phyloP scores from a whole-genome alignment of 1,284 basidiomycete genomes.

The Fomitopsis schrenkii region DNA sequence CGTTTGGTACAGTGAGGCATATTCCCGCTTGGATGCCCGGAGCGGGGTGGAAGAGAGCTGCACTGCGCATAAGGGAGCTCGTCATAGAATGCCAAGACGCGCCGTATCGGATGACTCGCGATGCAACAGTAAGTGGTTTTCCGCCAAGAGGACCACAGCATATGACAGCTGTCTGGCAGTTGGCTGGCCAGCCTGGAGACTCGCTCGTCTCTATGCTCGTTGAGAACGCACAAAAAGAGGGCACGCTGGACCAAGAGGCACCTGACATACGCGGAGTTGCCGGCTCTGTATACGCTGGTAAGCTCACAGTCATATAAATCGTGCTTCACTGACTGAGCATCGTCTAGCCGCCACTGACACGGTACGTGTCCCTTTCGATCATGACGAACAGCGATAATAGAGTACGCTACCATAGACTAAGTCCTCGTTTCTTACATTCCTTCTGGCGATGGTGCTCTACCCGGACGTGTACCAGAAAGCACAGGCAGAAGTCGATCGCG shows the following conservation, averaged over 20 bases:
- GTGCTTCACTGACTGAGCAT: background rate
- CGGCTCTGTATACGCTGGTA: slow-evolving; percentile 21
- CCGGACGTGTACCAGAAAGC: slow-evolving; percentile 16
- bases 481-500: slow-evolving; percentile 2
- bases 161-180: background rate
- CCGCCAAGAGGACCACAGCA: background rate
- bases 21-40: slow-evolving; percentile 36
- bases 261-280: slow-evolving; percentile 8
- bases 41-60: slow-evolving; percentile 27
- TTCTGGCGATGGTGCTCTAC: slow-evolving; percentile 27
- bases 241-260: slow-evolving; percentile 6
- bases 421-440: slow-evolving; percentile 15
- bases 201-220: background rate
- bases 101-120: slow-evolving; percentile 21
- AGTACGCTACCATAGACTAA: slow-evolving; percentile 1
- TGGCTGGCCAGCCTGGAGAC: background rate
- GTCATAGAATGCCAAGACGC: slow-evolving; percentile 17
- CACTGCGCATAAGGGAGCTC: slow-evolving; percentile 15
- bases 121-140: slow-evolving; percentile 12
- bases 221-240: background rate
- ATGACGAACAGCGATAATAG: too few relatives aligned
- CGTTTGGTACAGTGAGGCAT: slow-evolving; percentile 21
- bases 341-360: background rate
- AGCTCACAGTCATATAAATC: background rate
- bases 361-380: slow-evolving; percentile 4